Conservation (phyloP, 441 rosid species). For the Adansonia grandidieri region DNA sequence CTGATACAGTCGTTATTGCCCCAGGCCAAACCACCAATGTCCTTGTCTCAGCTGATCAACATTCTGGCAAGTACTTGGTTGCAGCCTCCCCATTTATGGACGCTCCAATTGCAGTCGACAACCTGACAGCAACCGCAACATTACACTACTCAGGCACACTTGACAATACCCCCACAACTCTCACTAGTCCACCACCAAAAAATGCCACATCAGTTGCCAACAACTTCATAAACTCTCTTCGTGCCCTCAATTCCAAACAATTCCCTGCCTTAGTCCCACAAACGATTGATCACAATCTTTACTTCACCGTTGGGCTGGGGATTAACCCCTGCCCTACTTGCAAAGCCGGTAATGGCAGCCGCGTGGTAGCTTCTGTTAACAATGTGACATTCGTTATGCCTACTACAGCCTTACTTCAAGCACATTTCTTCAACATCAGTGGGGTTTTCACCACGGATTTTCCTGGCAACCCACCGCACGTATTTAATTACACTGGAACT, state of each 20-base stretch:
- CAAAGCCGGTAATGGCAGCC: conserved; percentile 70
- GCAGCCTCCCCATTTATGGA: conserved; percentile 94
- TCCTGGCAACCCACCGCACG: conserved; percentile 55
- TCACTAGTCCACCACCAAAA: conserved; percentile 63
- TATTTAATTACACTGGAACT: conserved; percentile 67
- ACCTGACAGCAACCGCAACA: conserved; percentile 72
- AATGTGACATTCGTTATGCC: conserved; percentile 90
- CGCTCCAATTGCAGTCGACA: conserved; percentile 67
- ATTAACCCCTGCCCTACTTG: conserved; percentile 72
- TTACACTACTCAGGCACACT: conserved; percentile 67
- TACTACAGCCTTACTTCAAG: conserved; percentile 69
- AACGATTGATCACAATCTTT: conserved; percentile 66
- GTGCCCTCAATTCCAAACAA: conserved; percentile 70
- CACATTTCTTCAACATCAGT: conserved; percentile 69
- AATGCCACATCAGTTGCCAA: conserved; percentile 74
- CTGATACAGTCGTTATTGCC: conserved; percentile 60
- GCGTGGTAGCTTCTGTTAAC: conserved; percentile 74
- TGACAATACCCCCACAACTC: conserved; percentile 46
- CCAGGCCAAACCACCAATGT: conserved; percentile 95
- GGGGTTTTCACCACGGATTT: conserved; percentile 87
- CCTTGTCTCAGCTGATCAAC: conserved; percentile 56
- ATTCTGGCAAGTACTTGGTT: conserved; percentile 60
- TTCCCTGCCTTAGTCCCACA: conserved; percentile 74
- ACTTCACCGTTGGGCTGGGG: conserved; percentile 71
- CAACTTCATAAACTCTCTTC: conserved; percentile 55